These are phyloP conservation scores for Benincasa hispida DNA, from an alignment of 306 rosid genomes.

Conservation along the genomic window DNA sequence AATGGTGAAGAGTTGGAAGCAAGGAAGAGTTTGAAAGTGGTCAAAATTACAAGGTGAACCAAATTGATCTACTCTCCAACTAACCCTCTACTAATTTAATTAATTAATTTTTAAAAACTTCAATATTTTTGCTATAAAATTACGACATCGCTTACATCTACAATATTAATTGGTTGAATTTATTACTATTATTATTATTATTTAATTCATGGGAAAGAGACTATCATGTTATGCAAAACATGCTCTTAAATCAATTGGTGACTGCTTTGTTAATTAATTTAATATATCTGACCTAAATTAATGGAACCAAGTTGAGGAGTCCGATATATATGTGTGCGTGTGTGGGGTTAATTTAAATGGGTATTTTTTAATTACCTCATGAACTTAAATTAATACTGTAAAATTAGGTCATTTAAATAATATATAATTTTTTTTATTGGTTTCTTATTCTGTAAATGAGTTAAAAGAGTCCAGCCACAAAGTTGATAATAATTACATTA, in stretches of 20 bases:
- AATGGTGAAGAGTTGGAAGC: too few relatives aligned
- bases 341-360: too few relatives aligned
- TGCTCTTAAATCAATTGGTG: not conserved
- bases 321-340: too few relatives aligned
- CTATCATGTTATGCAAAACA: not conserved
- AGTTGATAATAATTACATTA: too few relatives aligned
- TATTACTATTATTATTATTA: not conserved
- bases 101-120: too few relatives aligned
- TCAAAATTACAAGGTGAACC: not conserved
- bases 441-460: too few relatives aligned
- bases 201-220: not conserved
- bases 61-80: not conserved
- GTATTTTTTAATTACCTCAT: too few relatives aligned
- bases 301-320: not conserved
- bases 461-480: too few relatives aligned
- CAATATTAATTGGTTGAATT: not conserved
- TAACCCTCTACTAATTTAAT: not conserved
- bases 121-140: not conserved
- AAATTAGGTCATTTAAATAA: too few relatives aligned
- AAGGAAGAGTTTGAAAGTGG: not conserved
- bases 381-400: too few relatives aligned
- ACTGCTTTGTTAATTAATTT: not conserved
- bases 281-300: not conserved
- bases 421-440: too few relatives aligned
- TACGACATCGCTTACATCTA: not conserved